Evolutionary conservation across 768 basidiomycete species (phyloP).

Genomic region (Saitozyma sp.): DNA sequence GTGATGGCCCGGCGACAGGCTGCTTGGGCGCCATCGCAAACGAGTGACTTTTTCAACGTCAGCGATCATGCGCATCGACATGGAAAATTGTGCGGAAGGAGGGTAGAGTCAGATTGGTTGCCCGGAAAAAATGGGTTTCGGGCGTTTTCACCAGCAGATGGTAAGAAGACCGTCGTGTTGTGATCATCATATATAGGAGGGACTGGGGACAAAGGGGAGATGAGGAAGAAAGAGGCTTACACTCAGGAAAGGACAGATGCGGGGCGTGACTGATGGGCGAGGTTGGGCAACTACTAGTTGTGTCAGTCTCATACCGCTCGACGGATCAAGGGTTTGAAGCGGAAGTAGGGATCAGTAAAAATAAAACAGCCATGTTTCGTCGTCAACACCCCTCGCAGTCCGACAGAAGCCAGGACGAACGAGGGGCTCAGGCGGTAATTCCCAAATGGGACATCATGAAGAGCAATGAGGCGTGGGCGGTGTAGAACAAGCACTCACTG

Average conservation of each 20-base stretch:
- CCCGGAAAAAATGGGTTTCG: slow-evolving; percentile 48
- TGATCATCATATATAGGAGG: slow-evolving; percentile 45
- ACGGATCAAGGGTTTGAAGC: slow-evolving; percentile 2
- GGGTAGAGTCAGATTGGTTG: slow-evolving; percentile 47
- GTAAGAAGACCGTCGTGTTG: slow-evolving; percentile 52
- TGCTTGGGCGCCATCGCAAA: slow-evolving; percentile 37
- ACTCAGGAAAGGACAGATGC: not conserved
- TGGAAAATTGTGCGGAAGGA: not conserved
- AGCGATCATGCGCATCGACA: slow-evolving; percentile 4
- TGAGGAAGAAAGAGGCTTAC: slow-evolving; percentile 3
- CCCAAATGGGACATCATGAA: slow-evolving; percentile 48
- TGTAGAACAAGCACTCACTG: not conserved
- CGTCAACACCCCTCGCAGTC: slow-evolving; percentile 34
- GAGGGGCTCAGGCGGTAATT: slow-evolving; percentile 50
- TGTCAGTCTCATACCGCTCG: not conserved
- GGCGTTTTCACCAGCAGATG: slow-evolving; percentile 46
- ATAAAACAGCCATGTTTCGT: slow-evolving; percentile 52
- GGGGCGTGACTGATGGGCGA: not conserved
- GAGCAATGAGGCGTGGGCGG: not conserved
- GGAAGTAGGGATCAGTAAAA: slow-evolving; percentile 28
- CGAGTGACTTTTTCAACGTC: slow-evolving; percentile 8
- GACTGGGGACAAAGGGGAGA: not conserved
- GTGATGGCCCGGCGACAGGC: slow-evolving; percentile 41
- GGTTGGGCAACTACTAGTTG: not conserved
- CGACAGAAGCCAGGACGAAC: slow-evolving; percentile 28